phyloP scores from a whole-genome alignment of 1,284 basidiomycete species.

The Trametes sp. region DNA sequence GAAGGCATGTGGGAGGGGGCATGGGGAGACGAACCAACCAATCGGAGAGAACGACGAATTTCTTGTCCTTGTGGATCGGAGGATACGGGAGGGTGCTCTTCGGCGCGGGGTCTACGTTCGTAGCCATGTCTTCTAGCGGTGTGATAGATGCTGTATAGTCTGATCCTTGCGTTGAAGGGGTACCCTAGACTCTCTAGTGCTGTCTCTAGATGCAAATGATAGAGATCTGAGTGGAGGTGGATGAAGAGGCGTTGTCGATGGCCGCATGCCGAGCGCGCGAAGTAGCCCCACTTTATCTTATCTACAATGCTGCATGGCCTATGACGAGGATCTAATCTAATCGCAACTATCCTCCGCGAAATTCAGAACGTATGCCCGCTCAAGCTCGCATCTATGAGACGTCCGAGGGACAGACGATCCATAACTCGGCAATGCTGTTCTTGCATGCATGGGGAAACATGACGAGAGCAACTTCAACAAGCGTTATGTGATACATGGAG shows the following conservation, averaged over 20 bases:
- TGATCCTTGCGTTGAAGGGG: not conserved
- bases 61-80: slow-evolving; percentile 79
- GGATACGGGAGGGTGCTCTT: slow-evolving; percentile 81
- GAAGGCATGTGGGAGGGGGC: slow-evolving; percentile 12
- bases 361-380: not conserved
- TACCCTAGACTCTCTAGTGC: not conserved
- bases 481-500: not conserved
- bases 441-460: no score
- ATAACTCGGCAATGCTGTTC: no score
- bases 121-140: slow-evolving; percentile 13
- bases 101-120: slow-evolving; percentile 44
- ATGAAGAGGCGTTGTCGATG: slow-evolving; percentile 8
- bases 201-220: no score
- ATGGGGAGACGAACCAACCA: slow-evolving; percentile 65
- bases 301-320: not conserved
- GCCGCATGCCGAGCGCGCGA: not conserved
- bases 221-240: not conserved
- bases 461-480: not conserved
- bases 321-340: slow-evolving; percentile 5
- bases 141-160: not conserved
- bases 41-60: slow-evolving; percentile 88
- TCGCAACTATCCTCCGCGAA: not conserved
- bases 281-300: slow-evolving; percentile 1
- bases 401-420: no score
- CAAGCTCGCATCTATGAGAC: no score